Base-by-base conservation (phyloP, 371 early-diverging fungal genomes). In the Mucor plumbeus region DNA sequence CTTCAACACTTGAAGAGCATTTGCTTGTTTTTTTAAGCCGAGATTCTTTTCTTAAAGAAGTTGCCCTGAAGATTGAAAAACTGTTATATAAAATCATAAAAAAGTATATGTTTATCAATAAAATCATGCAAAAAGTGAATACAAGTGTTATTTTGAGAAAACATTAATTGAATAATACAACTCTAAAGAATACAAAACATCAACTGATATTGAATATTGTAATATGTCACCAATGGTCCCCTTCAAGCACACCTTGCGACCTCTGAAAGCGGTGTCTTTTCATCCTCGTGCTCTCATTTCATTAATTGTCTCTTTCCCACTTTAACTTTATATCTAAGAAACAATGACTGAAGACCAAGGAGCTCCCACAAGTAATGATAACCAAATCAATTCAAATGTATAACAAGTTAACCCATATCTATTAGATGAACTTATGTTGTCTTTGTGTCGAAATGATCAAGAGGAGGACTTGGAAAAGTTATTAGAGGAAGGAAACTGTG, bases 391-490 rank as follows among this genome's bases (percentile, higher is more conserved):
- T 5, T 39, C 8, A 31, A 33, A 33, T 1, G 5, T 14, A 14
- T 5, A 26, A 15, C 5, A 55, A 34, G 4, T 34, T 11, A 33
- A 11, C 11, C 35, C 10, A 7, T 13, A 55, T 3, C n/a, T 10
- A 14, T 31, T 61, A 88, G 86, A 85, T 69, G 83, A 88, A 64
- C 81, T 83, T 47, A 70, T 88, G 64, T 71, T 85, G 60, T 73
- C 87, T 14, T 79, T 84, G 7, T 88, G 88, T 73, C 75, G 83
- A 64, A 74, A 73, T 65, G 86, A 87, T 59, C 88, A 88, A 65
- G 81, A 83, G 59, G 83, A 83, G 15, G 70, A 80, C 59, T 72
- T 88, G 35, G 70, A 70, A 43, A 67, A 68, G 39, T 65, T 87
- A 54, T 64, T 88, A 7, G 60, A 63, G 21, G 56, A 69, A 19